These are phyloP conservation scores for Colletotrichum horii DNA, from an alignment of 2,329 filamentous ascomycete species.

Conservation along the genomic window DNA sequence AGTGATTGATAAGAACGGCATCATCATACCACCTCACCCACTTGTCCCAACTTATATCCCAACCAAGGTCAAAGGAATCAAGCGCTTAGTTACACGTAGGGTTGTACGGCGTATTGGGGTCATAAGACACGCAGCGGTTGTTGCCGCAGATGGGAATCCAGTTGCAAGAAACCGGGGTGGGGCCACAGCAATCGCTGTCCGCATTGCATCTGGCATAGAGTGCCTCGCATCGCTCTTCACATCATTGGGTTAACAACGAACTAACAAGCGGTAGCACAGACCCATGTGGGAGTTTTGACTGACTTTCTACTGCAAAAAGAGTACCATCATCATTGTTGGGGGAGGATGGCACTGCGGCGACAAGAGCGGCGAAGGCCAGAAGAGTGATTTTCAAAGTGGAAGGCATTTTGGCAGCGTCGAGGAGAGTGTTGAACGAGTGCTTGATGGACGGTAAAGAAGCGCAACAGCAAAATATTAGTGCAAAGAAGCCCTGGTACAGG, in stretches of 20 bases:
- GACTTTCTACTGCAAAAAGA: not conserved
- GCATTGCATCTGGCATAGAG: not conserved
- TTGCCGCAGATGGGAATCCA: not conserved
- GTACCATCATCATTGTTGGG: not conserved
- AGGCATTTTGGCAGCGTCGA: not conserved
- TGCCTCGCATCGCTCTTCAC: not conserved
- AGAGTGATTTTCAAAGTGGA: not conserved
- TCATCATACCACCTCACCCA: not conserved
- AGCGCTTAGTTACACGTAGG: not conserved
- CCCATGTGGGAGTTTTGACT: not conserved
- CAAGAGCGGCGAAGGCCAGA: not conserved
- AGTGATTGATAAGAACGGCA: not conserved
- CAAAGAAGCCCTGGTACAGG: not conserved
- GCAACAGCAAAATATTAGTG: accelerated
- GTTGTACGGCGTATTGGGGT: not conserved
- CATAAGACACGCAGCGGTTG: not conserved
- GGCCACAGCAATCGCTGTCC: not conserved
- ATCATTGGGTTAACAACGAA: not conserved
- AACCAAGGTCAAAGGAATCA: not conserved
- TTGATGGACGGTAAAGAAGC: not conserved
- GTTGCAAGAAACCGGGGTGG: not conserved
- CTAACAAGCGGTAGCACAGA: not conserved
- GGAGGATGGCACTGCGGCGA: not conserved
- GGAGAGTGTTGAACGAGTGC: not conserved
- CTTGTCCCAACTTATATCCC: not conserved